Base-by-base conservation (phyloP, 1,284 basidiomycete genomes). In the Xanthoconium separans region DNA sequence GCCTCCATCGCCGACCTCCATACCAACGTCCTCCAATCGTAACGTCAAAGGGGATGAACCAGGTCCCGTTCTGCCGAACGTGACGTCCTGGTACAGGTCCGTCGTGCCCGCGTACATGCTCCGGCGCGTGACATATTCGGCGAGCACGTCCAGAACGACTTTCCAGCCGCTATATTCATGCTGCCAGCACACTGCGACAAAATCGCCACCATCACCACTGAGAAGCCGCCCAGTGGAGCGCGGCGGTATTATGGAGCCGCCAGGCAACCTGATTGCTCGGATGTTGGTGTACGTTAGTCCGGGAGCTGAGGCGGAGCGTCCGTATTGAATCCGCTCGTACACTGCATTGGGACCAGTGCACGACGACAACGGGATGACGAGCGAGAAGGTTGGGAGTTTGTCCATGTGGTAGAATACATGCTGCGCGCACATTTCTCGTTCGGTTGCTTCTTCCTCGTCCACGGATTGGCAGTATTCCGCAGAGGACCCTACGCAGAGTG, bases 161-260 rank as follows among this genome's bases (percentile, higher is more conserved):
- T 84, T 87, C 92, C 93, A 95, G 0, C 89, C 92, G 11, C 86
- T 91, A 64, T 91, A 83, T 39, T 83, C 74, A 57, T 89, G 85
- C 56, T 88, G 78, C 93, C 93, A 95, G n/a, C 80, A 78, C 2
- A 95, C 81, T 10, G 90, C 84, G 41, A 91, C 74, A 36, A 59
- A 56, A n/a, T 91, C 90, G 5, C 79, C 82, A 6, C 82, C 81
- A 55, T 91, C 90, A 3, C 82, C 77, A 59, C 83, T 89, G 34
- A 95, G 75, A 40, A 93, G 77, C 12, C 83, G 81, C 3, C 91
- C 93, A 3, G 77, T 72, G 1, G 89, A 85, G 34, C 83, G 81
- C 2, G 81, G 73, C 8, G 86, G 83, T 2, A 95, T 75, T 16
- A 77, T 76, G 1, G 87, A 82, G 2, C 89, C 87, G 2, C 91